phyloP scores from a whole-genome alignment of 768 basidiomycete genomes.

The Boletales sp. region DNA sequence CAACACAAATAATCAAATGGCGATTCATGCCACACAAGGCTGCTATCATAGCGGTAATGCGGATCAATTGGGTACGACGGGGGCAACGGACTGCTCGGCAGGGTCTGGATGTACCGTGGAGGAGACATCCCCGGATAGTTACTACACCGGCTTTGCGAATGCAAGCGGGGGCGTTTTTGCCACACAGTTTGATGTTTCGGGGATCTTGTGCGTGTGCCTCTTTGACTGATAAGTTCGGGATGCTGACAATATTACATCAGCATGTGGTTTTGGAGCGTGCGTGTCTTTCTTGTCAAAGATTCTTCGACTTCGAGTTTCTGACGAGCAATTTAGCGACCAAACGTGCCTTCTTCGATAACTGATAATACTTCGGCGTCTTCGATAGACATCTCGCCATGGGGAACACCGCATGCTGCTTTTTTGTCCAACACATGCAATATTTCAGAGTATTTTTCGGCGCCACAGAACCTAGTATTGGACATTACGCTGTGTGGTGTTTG shows the following conservation, averaged over 20 bases:
- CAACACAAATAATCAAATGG: conserved; percentile 49
- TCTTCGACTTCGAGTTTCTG: conserved; percentile 7
- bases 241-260: conserved; percentile 19
- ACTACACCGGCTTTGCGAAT: conserved; percentile 13
- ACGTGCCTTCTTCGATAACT: conserved; percentile 35
- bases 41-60: conserved; percentile 32
- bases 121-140: conserved; percentile 31
- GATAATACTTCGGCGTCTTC: conserved; percentile 29
- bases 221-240: neutral
- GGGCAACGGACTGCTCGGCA: conserved; percentile 20
- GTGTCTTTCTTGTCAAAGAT: conserved; percentile 12
- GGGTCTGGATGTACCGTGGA: conserved; percentile 28
- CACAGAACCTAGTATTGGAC: conserved; percentile 51
- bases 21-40: conserved; percentile 47
- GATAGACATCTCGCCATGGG: conserved; percentile 41
- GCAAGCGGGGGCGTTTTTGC: conserved; percentile 65
- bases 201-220: conserved; percentile 39
- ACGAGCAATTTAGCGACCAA: conserved; percentile 28
- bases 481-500: conserved; percentile 54
- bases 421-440: conserved; percentile 43
- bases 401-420: conserved; percentile 43
- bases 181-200: conserved; percentile 60
- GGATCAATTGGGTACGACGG: conserved; percentile 32
- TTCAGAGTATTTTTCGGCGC: conserved; percentile 36
- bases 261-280: conserved; percentile 50